phyloP scores from a whole-genome alignment of 331 rosid genomes.

The Telfairia occidentalis region DNA sequence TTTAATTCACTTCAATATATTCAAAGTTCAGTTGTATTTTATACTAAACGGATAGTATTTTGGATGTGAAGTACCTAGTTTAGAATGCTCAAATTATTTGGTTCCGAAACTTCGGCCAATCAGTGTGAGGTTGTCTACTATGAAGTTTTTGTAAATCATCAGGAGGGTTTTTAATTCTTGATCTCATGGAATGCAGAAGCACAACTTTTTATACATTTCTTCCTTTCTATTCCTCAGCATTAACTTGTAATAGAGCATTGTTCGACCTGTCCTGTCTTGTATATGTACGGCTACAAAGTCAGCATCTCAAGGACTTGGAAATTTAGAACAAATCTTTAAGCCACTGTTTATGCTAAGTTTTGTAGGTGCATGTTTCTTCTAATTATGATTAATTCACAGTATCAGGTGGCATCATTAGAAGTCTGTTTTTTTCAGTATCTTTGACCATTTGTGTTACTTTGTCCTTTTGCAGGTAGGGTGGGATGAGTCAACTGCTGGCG shows the following conservation, averaged over 20 bases:
- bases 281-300: neutral
- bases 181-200: neutral
- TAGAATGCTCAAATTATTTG: neutral
- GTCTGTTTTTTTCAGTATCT: neutral
- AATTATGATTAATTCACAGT: neutral
- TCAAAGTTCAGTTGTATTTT: neutral
- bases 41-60: neutral
- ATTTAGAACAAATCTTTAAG: neutral
- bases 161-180: neutral
- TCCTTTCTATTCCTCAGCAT: neutral
- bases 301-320: neutral
- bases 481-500: conserved; percentile 89
- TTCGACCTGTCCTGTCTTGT: neutral
- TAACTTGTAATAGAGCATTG: neutral
- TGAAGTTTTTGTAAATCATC: neutral
- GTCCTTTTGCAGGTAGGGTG: conserved; percentile 56
- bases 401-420: neutral
- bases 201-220: neutral
- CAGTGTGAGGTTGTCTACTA: neutral
- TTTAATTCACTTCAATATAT: neutral
- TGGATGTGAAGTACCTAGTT: neutral
- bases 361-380: neutral
- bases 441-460: conserved; percentile 1
- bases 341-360: neutral
- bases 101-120: neutral